Evolutionary conservation across 140 eudicot genomes (phyloP), one percentile per base, ranked within the genome.

Genomic region (Cichorium intybus): DNA sequence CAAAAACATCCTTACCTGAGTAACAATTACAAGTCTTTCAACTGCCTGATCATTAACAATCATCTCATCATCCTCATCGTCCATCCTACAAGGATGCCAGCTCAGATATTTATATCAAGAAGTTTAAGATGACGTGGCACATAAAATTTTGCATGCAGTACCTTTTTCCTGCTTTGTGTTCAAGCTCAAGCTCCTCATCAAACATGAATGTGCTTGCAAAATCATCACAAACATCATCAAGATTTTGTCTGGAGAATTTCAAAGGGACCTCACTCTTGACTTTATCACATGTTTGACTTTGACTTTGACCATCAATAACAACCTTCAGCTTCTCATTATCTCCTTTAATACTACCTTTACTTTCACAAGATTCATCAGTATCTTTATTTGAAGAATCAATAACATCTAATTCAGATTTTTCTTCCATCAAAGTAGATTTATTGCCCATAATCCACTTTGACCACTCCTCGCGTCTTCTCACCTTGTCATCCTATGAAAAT

Each of bases 161-260:
- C 97, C 97, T 87, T 66, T 69, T 71, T 11, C 52, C 51, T 46
- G 74, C 5, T 69, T 78, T 88, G 33, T 75, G 85, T 73, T 82
- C 92, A 73, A 74, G 74, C 69, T 91, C 97, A 29, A 91, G 85
- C 80, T 91, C 97, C 78, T 91, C 97, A 62, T 91, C 97, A 74
- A 91, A 84, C 95, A 85, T 79, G 69, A 91, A 91, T 39, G 97
- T 87, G 79, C 72, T 79, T 58, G 82, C 72, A 79, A 85, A 87
- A 62, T 91, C 97, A 79, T 81, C 63, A 69, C 76, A 74, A 7
- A 61, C 56, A 59, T 80, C 85, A 68, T 84, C 87, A 24, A 80
- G 34, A 61, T 60, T 70, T 47, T 64, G 51, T 48, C 14, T 67
- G 20, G 54, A 60, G 50, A 61, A 57, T 37, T 71, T 63, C 26